Evolutionary conservation across 768 basidiomycete species (phyloP).

Genomic region (Mycena alexandri): DNA sequence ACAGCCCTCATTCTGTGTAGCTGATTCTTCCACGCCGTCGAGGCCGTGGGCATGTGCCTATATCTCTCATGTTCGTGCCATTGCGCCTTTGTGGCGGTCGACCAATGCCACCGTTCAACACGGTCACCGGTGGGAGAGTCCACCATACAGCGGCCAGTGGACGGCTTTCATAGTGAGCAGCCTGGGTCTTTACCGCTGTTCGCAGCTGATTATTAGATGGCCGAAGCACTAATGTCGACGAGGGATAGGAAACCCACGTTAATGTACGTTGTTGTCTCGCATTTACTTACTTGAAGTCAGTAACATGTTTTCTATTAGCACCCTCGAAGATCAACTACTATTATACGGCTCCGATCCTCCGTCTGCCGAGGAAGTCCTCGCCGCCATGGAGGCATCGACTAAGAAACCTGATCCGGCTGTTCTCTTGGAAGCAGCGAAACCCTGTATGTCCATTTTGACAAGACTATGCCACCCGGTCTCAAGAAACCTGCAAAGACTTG

Average conservation of each 20-base stretch:
- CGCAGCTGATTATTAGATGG: neutral
- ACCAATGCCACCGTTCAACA: neutral
- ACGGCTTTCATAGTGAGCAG: neutral
- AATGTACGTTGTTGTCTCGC: neutral
- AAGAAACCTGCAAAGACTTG: too few relatives aligned
- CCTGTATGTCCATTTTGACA: too few relatives aligned
- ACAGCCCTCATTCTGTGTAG: neutral
- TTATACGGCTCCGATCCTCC: neutral
- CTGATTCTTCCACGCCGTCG: neutral
- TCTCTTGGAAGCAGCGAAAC: neutral
- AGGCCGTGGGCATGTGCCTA: slow-evolving; percentile 1
- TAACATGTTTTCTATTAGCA: neutral
- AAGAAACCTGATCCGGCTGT: neutral
- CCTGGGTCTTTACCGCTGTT: neutral
- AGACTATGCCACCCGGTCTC: too few relatives aligned
- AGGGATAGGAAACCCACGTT: neutral
- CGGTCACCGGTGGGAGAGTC: too few relatives aligned
- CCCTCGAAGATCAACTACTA: neutral
- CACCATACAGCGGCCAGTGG: neutral
- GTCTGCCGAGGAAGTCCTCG: neutral
- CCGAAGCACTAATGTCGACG: neutral
- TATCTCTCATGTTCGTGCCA: neutral
- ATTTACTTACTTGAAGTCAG: too few relatives aligned
- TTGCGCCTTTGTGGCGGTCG: neutral
- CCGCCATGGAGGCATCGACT: neutral